Conservation (phyloP, 306 rosid genomes). For the Lathyrus sativus region DNA sequence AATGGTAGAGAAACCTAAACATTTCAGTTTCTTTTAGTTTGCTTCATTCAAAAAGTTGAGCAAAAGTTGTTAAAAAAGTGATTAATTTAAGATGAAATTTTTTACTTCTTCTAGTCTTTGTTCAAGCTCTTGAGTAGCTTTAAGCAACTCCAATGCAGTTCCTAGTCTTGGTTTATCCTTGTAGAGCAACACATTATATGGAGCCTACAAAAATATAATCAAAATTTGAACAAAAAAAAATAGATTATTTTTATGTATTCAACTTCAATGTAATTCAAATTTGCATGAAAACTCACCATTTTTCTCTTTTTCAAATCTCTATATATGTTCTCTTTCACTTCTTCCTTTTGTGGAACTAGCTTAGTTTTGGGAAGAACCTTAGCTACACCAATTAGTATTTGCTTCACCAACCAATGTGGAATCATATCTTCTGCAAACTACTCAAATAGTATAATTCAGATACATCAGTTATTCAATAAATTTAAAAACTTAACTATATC, state of each 20-base stretch:
- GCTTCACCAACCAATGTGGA: conserved; percentile 73
- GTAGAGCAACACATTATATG: conserved; percentile 54
- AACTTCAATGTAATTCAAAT: conserved; percentile 2
- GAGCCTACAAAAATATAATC: conserved; percentile 44
- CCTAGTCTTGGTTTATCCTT: conserved; percentile 58
- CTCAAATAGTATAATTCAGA: neutral
- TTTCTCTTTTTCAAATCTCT: conserved; percentile 75
- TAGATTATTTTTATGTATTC: conserved; percentile 22
- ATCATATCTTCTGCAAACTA: conserved; percentile 93
- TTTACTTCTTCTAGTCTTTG: conserved; percentile 51
- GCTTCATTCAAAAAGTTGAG: too few relatives aligned
- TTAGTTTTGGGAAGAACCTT: conserved; percentile 82
- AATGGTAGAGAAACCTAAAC: conserved; percentile 54
- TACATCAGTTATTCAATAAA: too few relatives aligned
- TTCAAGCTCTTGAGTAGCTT: conserved; percentile 54
- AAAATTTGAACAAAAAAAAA: conserved; percentile 18
- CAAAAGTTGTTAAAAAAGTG: too few relatives aligned
- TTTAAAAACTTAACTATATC: too few relatives aligned
- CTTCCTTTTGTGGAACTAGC: conserved; percentile 85
- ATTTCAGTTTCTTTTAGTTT: too few relatives aligned
- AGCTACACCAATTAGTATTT: conserved; percentile 73
- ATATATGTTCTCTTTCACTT: conserved; percentile 76
- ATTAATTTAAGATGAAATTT: neutral
- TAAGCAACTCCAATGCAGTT: conserved; percentile 56
- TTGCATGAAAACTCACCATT: conserved; percentile 51